Conservation (phyloP, 2,329 filamentous ascomycete genomes). For the Lachnellula occidentalis region DNA sequence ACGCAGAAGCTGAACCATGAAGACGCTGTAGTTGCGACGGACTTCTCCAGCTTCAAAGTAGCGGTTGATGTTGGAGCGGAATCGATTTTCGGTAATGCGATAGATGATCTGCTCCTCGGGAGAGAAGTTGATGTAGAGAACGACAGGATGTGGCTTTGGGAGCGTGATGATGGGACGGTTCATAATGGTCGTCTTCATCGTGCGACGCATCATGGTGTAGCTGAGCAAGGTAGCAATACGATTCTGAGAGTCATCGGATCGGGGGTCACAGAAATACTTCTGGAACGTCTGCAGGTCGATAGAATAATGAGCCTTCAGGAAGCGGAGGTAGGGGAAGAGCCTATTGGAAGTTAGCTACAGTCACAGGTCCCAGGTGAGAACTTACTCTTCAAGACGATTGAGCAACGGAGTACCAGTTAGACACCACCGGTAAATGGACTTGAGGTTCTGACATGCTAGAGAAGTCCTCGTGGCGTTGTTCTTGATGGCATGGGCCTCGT, state of each 20-base stretch:
- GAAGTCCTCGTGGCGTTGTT: conserved; percentile 38
- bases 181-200: conserved; percentile 48
- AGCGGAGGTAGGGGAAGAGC: conserved; percentile 30
- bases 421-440: conserved; percentile 28
- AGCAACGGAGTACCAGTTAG: conserved; percentile 29
- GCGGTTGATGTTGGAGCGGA: conserved; percentile 24
- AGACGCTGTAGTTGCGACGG: conserved; percentile 19
- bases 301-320: conserved; percentile 26
- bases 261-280: conserved; percentile 27
- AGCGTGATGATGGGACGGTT: conserved; percentile 48
- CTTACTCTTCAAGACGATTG: conserved; percentile 29
- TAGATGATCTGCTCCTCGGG: conserved; percentile 48
- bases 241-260: conserved; percentile 14
- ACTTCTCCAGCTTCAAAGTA: conserved; percentile 19
- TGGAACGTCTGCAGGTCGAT: conserved; percentile 27
- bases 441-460: conserved; percentile 37
- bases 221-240: conserved; percentile 23
- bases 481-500: conserved; percentile 53
- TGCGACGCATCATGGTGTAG: conserved; percentile 49
- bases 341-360: conserved; percentile 10
- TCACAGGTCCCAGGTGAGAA: neutral
- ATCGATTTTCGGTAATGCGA: conserved; percentile 35
- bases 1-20: conserved; percentile 30
- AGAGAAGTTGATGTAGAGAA: conserved; percentile 43
- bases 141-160: conserved; percentile 41